Base-by-base conservation (phyloP, 176 grass and related monocot genomes). In the Rhynchospora pubera region DNA sequence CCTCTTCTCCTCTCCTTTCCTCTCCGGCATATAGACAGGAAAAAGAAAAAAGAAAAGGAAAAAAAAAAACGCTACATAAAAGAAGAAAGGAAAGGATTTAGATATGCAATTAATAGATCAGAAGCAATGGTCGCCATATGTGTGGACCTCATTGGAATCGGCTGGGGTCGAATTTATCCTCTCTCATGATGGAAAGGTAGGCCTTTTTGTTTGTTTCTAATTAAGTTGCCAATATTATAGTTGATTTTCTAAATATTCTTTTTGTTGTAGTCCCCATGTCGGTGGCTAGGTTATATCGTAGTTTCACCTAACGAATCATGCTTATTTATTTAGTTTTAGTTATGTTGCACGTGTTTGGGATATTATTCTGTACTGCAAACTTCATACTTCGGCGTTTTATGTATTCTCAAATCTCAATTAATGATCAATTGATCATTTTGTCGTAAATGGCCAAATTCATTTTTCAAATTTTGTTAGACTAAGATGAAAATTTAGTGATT, bases 161-260 rank as follows among this genome's bases (percentile, higher is more conserved):
- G 46, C 19, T 18, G 83, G 86, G 30, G 71, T 80, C 32, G 44
- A 85, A 18, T 73, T 53, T 55, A 57, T 88, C 63, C 86, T 91
- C 30, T 80, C 86, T 45, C 68, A 24, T 80, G 85, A 57, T 71
- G 86, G 78, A 59, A 82, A 88, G 83, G 89, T 88, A 50, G 62
- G 26, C 11, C 14, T 6, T 51, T 26, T 30, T 13, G 3, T 47
- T 61, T 28, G 26, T 28, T 2, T 15, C 9, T 21, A 23, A 68
- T 52, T 7, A 45, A 19, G 1, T 18, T 62, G 12, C 65, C 6
- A 39, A 39, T 18, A 15, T 46, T 78, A 9, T 9, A 5, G 32
- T 9, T 62, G 6, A 18, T 80, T 42, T 16, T 39, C 7, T 18
- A 39, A 30, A 8, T 15, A 61, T 47, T 16, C 21, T n/a, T 18